Evolutionary conservation across 192 early-diverging fungal genomes (phyloP).

Genomic region (Coemansia sp.): DNA sequence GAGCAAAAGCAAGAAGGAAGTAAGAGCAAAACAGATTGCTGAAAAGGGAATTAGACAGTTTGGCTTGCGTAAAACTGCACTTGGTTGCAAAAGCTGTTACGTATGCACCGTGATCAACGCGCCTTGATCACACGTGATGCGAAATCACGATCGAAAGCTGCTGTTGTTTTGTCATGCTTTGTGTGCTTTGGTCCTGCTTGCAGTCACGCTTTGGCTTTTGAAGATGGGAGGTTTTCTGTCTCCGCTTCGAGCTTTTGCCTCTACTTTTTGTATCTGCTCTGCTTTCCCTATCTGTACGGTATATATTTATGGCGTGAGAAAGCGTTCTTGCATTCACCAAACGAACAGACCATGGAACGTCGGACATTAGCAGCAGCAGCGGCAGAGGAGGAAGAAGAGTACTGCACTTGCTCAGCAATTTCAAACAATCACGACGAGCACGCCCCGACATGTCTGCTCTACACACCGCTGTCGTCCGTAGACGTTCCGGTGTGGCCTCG

Average conservation of each 20-base stretch:
- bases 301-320: no score
- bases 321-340: background rate
- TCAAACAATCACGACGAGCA: conserved; percentile 36
- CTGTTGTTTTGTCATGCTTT: background rate
- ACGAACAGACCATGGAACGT: conserved; percentile 17
- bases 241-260: background rate
- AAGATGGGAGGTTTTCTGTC: background rate
- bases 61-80: background rate
- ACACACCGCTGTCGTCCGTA: conserved; percentile 49
- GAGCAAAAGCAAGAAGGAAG: background rate
- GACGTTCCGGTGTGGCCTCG: conserved; percentile 39
- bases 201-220: background rate
- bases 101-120: background rate
- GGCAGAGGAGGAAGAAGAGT: conserved; percentile 36
- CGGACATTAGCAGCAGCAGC: conserved; percentile 7
- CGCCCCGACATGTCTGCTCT: conserved; percentile 48
- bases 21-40: background rate
- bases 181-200: background rate
- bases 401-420: conserved; percentile 50
- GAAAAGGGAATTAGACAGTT: background rate
- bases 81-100: background rate
- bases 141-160: background rate
- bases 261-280: background rate
- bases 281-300: background rate
- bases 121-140: background rate